A percentile compares a stretch with the other conserved stretches of the same genome.
Evolutionary conservation across 78 protist species (phyloP).

Genomic region (Dictyostelium citrinum): DNA sequence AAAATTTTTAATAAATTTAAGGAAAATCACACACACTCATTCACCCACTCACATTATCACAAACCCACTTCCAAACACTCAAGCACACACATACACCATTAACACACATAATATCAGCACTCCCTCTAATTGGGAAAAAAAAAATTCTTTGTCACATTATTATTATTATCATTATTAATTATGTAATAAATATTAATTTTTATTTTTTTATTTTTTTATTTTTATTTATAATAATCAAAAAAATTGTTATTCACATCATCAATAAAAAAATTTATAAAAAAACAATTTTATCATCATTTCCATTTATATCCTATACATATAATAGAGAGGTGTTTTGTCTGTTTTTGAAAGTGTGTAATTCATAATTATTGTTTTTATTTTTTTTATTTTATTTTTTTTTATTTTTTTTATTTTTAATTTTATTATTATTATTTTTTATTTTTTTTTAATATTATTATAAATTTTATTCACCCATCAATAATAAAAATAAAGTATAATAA

Average conservation of each 20-base stretch:
- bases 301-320: not conserved
- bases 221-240: not conserved
- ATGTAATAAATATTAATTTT: too few species aligned
- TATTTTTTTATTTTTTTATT: too few species aligned
- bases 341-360: not conserved
- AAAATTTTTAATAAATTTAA: too few species aligned
- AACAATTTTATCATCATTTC: not conserved
- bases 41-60: not conserved
- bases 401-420: too few species aligned
- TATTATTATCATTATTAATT: too few species aligned
- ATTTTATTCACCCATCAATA: not conserved
- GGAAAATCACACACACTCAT: not conserved
- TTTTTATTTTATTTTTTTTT: too few species aligned
- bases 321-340: not conserved
- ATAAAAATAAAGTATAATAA: not conserved
- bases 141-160: too few species aligned
- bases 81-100: not conserved
- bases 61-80: not conserved
- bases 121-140: not conserved
- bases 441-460: not conserved
- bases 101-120: not conserved
- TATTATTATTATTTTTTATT: too few species aligned
- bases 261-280: too few species aligned
- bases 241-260: not conserved
- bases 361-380: not conserved